Base-by-base conservation (phyloP, 257 asterid genomes). In the Lavandula angustifolia region DNA sequence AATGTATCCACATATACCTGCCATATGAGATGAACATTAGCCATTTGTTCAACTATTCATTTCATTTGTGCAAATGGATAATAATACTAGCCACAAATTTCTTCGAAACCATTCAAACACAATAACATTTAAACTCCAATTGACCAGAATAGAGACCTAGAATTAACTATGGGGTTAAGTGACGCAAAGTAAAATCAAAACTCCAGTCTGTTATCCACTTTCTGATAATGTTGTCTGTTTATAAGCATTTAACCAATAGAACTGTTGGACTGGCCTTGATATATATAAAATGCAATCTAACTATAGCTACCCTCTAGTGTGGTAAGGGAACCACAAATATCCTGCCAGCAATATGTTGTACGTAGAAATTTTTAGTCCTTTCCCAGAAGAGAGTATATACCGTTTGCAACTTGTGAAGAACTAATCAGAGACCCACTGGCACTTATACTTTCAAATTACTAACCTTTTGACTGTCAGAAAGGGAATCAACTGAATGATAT, bases 391-490 rank as follows among this genome's bases (percentile, higher is more conserved):
- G 17, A 34, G 53, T 57, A 60, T 5, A 32, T 42, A 31, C 54
- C 44, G 35, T n/a, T 54, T 9, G 47, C 47, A n/a, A 54, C 52
- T 40, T 47, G 31, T 13, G 27, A 67, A 12, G 12, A 11, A 6
- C 35, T 12, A 16, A 54, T 46, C 14, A 40, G 61, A 60, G 4
- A 51, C 60, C 77, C 49, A 46, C 43, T n/a, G 34, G 43, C 16
- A 40, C 29, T 14, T 35, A 62, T 66, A 51, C 9, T 52, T 11
- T 17, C 34, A 47, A 72, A 77, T 62, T 29, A 67, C 92, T 48
- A 66, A 92, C 99, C 99, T 87, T 92, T 77, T 89, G 91, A 69
- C 72, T 64, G 27, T 92, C 91, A 5, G 96, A 77, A 73, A 92
- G 94, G 66, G 94, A 78, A 75, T 89, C 96, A 48, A 82, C 73